A percentile compares a stretch with the other conserved stretches of the same genome.
phyloP scores from a whole-genome alignment of 2,329 filamentous ascomycete species.

The Pseudocercospora macadamiae region DNA sequence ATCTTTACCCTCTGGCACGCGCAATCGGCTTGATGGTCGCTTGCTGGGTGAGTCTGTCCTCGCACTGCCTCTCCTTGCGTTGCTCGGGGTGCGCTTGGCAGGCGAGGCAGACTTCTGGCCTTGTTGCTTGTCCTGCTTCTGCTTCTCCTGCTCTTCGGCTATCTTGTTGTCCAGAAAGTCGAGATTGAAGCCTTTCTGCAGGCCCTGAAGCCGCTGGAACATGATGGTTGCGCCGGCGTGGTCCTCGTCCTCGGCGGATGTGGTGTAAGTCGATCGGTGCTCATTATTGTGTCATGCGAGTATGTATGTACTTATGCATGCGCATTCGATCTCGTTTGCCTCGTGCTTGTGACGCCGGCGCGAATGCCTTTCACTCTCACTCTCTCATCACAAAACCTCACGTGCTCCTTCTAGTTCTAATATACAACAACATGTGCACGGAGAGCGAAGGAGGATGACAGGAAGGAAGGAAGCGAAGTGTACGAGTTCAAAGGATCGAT shows the following conservation, averaged over 20 bases:
- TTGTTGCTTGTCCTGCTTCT: constrained; percentile 50
- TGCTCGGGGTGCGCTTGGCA: constrained; percentile 44
- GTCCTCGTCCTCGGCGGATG: constrained; percentile 21
- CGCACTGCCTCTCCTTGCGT: constrained; percentile 48
- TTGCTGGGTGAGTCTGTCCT: constrained; percentile 35
- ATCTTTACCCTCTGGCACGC: constrained; percentile 28
- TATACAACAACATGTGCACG: not conserved
- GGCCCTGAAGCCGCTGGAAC: constrained; percentile 32
- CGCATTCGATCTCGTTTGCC: not conserved
- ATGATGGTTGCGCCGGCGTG: constrained; percentile 31
- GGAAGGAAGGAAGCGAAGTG: not conserved
- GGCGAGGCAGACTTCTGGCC: constrained; percentile 22
- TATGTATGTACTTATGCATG: too few relatives aligned
- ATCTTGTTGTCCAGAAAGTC: constrained; percentile 62
- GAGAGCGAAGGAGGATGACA: not conserved
- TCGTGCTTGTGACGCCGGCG: not conserved
- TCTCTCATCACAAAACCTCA: too few relatives aligned
- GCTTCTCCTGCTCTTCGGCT: constrained; percentile 86
- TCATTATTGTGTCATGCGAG: too few relatives aligned
- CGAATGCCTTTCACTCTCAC: not conserved
- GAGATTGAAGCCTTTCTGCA: constrained; percentile 41
- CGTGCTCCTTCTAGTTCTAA: too few relatives aligned
- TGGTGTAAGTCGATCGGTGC: constrained; percentile 10
- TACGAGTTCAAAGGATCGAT: not conserved
- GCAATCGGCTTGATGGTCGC: constrained; percentile 29